Evolutionary conservation across 2,329 filamentous ascomycete genomes (phyloP).

Genomic region (Scedosporium apiospermum): DNA sequence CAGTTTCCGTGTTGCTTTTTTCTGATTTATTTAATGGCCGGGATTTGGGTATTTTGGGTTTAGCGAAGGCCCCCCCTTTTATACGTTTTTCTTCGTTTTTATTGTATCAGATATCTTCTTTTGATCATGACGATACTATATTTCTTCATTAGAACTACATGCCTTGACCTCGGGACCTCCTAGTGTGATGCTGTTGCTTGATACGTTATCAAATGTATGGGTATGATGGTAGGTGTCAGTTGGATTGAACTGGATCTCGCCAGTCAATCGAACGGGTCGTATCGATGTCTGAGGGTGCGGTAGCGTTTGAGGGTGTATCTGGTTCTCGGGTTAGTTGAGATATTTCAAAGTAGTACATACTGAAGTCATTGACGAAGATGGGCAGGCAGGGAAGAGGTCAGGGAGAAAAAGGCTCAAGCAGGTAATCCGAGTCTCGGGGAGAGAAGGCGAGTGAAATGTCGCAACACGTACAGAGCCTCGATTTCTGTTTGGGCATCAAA

Average conservation of each 20-base stretch:
- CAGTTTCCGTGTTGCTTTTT: neutral
- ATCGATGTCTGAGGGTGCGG: neutral
- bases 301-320: neutral
- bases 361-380: too few relatives aligned
- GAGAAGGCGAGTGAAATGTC: neutral
- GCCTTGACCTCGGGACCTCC: neutral
- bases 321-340: too few relatives aligned
- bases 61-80: neutral
- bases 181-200: neutral
- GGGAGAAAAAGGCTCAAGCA: too few relatives aligned
- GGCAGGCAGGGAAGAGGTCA: too few relatives aligned
- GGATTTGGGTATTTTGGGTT: neutral
- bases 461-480: slow-evolving; percentile 67
- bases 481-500: slow-evolving; percentile 51
- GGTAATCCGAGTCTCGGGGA: too few relatives aligned
- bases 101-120: neutral
- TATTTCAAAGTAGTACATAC: too few relatives aligned
- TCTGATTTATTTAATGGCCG: neutral
- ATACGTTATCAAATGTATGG: too few relatives aligned
- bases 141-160: neutral
- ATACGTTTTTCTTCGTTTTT: neutral
- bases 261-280: neutral
- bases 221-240: too few relatives aligned
- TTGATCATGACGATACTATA: neutral
- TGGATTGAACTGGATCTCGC: too few relatives aligned